Conservation (phyloP, 2,329 filamentous ascomycete species). For the Tolypocladium guangdongense region DNA sequence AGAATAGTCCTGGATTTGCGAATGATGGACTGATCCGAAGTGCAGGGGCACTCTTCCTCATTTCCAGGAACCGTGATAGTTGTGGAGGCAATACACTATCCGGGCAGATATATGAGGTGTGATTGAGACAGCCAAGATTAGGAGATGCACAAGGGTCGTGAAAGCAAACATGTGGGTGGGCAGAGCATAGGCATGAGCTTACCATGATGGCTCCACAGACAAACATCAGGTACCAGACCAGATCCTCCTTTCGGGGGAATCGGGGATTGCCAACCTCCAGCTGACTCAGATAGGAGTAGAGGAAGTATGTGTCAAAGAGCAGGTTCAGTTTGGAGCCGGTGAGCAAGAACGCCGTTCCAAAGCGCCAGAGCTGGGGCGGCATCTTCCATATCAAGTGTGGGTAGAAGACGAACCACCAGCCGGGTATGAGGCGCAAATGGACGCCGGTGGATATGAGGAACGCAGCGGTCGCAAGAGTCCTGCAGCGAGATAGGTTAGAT, state of each 20-base stretch:
- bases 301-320: slow-evolving; percentile 62
- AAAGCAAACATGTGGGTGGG: slow-evolving; percentile 8
- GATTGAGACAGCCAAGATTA: slow-evolving; percentile 5
- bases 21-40: slow-evolving; percentile 51
- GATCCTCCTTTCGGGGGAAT: slow-evolving; percentile 65
- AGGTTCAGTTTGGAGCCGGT: slow-evolving; percentile 32
- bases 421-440: slow-evolving; percentile 41
- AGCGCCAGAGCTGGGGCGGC: slow-evolving; percentile 32
- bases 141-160: slow-evolving; percentile 8
- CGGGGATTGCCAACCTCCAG: slow-evolving; percentile 62
- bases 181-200: slow-evolving; percentile 34
- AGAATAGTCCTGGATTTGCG: slow-evolving; percentile 51
- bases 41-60: slow-evolving; percentile 71
- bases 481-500: slow-evolving; percentile 24
- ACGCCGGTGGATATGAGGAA: slow-evolving; percentile 50
- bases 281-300: slow-evolving; percentile 67
- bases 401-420: slow-evolving; percentile 41
- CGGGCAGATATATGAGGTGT: slow-evolving; percentile 65
- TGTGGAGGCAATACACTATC: slow-evolving; percentile 53
- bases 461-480: slow-evolving; percentile 54
- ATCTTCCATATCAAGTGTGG: slow-evolving; percentile 39
- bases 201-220: slow-evolving; percentile 64
- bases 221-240: slow-evolving; percentile 72
- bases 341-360: slow-evolving; percentile 30
- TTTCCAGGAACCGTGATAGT: slow-evolving; percentile 77